Percentiles rank a stretch among this genome's conserved stretches.
These are phyloP conservation scores for Eutrema heterophyllum DNA, from an alignment of 345 rosid species.

Conservation along the genomic window DNA sequence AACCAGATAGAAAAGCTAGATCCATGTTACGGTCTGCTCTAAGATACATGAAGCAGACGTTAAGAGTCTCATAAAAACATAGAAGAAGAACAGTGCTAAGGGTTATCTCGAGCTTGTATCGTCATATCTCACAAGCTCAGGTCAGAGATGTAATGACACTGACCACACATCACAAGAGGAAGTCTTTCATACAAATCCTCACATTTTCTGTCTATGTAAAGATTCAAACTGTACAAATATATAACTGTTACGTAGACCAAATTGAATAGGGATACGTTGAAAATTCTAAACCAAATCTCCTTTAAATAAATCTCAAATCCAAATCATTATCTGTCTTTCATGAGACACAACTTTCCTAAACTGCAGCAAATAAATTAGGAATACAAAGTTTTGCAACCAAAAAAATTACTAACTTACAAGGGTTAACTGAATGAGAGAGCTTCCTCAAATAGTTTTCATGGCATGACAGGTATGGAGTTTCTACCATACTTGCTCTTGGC, in stretches of 20 bases:
- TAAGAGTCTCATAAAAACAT: slow-evolving; percentile 34
- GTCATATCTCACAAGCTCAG: not conserved
- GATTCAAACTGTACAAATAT: slow-evolving; percentile 19
- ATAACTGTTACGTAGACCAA: slow-evolving; percentile 2
- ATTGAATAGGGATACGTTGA: not conserved
- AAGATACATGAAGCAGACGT: slow-evolving; percentile 76
- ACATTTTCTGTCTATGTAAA: slow-evolving; percentile 20
- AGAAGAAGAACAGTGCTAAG: slow-evolving; percentile 1
- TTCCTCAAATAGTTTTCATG: slow-evolving; percentile 12
- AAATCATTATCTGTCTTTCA: slow-evolving; percentile 19
- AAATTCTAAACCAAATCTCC: not conserved
- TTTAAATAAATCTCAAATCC: slow-evolving; percentile 9
- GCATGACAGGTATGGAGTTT: slow-evolving; percentile 44
- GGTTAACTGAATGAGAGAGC: slow-evolving; percentile 9
- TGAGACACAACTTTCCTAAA: slow-evolving; percentile 6
- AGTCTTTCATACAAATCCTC: slow-evolving; percentile 1
- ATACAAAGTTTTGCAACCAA: slow-evolving; percentile 12
- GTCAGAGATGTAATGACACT: not conserved
- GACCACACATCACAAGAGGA: slow-evolving; percentile 11
- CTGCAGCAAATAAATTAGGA: slow-evolving; percentile 5
- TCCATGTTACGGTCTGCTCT: slow-evolving; percentile 95
- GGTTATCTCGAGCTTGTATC: slow-evolving; percentile 1
- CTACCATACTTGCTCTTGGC: slow-evolving; percentile 71
- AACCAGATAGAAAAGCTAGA: slow-evolving; percentile 89
- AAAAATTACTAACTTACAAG: slow-evolving; percentile 22